Evolutionary conservation across 805 yeast species (phyloP), one percentile per base, ranked within the genome.

Genomic region (Candida lessepsii): DNA sequence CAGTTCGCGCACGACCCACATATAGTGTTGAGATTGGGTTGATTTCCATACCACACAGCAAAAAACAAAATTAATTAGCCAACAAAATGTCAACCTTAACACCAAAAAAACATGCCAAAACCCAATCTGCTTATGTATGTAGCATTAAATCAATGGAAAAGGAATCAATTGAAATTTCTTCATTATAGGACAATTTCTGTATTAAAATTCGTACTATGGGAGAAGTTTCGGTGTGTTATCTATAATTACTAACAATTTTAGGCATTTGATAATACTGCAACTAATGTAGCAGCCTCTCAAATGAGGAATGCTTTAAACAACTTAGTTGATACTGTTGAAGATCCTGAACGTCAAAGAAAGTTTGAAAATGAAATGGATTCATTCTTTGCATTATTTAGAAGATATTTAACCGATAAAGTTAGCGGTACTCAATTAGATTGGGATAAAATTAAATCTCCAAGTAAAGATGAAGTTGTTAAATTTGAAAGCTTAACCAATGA

Each of bases 261-360:
- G 77, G 96, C 96, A 16, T 91, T 93, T 57, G 99, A 91, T 66
- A 86, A 86, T 70, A 86, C 95, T 49, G 87, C 96, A 35, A 87
- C 96, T 41, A 86, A 86, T 48, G 93, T 89, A 47, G 96, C 98
- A 20, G 97, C 98, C 5, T 84, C 95, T 48, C 97, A 88, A 67
- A 93, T 91, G 98, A 83, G 98, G 61, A 91, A 93, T 63, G 91
- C 95, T 1, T 78, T 93, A 66, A 91, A 91, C 76, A 79, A 77
- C 63, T 72, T 91, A 60, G 83, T 90, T 36, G 98, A 91, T 64
- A 75, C 89, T n/a, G 85, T 86, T 40, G 63, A 67, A 15, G 84
- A 73, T 52, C 49, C 61, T 23, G 72, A 69, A 13, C 56, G 57
- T 37, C 78, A 74, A 54, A 59, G 57, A 46, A 76, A 76, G 52